phyloP scores from a whole-genome alignment of 306 rosid genomes.

The Castanea mollissima region DNA sequence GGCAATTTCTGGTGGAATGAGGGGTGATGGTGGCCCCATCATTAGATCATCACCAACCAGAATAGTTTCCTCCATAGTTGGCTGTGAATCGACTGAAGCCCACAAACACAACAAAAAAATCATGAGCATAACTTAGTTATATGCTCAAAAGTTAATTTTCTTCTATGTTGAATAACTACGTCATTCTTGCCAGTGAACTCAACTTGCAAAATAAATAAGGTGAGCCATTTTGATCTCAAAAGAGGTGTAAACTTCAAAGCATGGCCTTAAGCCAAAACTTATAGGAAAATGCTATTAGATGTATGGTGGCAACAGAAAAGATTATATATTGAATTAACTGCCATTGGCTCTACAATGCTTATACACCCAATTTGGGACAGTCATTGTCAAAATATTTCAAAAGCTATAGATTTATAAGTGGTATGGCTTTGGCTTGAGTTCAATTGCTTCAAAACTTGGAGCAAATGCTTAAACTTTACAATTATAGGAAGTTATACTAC shows the following conservation, averaged over 20 bases:
- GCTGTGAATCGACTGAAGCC: slow-evolving; percentile 83
- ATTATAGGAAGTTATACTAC: background rate
- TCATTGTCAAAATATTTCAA: background rate
- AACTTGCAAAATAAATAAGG: background rate
- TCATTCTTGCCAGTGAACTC: background rate
- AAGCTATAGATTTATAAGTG: background rate
- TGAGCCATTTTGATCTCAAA: background rate
- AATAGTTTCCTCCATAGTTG: slow-evolving; percentile 91
- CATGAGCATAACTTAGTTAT: background rate
- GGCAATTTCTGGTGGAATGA: slow-evolving; percentile 88
- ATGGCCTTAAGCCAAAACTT: background rate
- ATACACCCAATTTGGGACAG: background rate
- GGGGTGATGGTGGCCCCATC: slow-evolving; percentile 90
- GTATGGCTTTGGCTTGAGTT: background rate
- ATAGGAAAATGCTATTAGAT: background rate
- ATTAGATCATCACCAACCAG: slow-evolving; percentile 94
- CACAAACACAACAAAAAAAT: slow-evolving; percentile 15
- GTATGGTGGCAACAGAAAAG: background rate
- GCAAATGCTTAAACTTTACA: background rate
- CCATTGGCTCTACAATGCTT: background rate
- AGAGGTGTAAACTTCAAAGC: background rate
- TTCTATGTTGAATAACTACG: background rate
- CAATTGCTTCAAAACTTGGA: background rate
- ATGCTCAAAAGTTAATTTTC: background rate
- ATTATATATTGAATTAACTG: background rate